Evolutionary conservation across 1,284 basidiomycete species (phyloP).

Genomic region (Sanghuangporus sanghuang): DNA sequence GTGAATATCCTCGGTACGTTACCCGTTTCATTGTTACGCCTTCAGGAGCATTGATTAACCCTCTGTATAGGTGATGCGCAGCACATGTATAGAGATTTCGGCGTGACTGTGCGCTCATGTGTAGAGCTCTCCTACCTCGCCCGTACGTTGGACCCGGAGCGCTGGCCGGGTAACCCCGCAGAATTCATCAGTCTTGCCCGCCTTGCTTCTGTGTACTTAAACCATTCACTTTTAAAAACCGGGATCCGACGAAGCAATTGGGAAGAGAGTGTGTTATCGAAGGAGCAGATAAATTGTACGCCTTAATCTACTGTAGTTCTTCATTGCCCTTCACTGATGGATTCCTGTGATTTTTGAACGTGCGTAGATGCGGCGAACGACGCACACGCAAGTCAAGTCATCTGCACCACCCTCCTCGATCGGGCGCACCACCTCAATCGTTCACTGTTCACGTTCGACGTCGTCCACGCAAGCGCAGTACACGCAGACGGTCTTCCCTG

Average conservation of each 20-base stretch:
- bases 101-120: slow-evolving; percentile 46
- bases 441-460: slow-evolving; percentile 53
- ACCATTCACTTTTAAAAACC: slow-evolving; percentile 48
- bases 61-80: slow-evolving; percentile 48
- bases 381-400: slow-evolving; percentile 49
- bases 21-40: background rate
- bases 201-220: slow-evolving; percentile 53
- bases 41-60: slow-evolving; percentile 4
- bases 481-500: slow-evolving; percentile 3
- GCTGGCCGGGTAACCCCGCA: slow-evolving; percentile 8
- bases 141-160: slow-evolving; percentile 46
- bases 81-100: slow-evolving; percentile 55
- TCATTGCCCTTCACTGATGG: background rate
- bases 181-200: slow-evolving; percentile 52
- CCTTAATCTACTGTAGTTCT: slow-evolving; percentile 12
- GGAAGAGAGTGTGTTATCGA: slow-evolving; percentile 41
- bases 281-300: slow-evolving; percentile 54
- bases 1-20: slow-evolving; percentile 62
- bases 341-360: slow-evolving; percentile 6
- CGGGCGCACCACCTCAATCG: slow-evolving; percentile 31
- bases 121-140: slow-evolving; percentile 67
- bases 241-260: slow-evolving; percentile 61
- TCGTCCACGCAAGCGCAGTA: slow-evolving; percentile 34
- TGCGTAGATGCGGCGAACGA: slow-evolving; percentile 67
- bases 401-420: slow-evolving; percentile 41